Evolutionary conservation across 176 grass and related monocot species (phyloP).

Genomic region (Chloris gayana): DNA sequence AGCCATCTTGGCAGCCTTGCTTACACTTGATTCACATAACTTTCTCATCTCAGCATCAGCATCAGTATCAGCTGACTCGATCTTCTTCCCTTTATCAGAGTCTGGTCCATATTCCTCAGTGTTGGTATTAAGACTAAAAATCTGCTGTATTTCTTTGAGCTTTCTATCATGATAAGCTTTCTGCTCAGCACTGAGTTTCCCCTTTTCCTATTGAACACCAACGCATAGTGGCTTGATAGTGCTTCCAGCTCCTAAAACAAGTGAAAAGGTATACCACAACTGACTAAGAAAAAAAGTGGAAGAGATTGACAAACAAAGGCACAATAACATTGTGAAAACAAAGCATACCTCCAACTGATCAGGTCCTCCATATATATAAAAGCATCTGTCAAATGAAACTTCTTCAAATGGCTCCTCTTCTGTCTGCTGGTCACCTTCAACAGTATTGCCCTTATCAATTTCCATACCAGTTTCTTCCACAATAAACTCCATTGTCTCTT

Average conservation of each 20-base stretch:
- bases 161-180: conserved; percentile 83
- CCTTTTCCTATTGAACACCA: conserved; percentile 90
- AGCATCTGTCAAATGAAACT: conserved; percentile 93
- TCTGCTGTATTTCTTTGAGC: conserved; percentile 76
- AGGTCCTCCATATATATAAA: conserved; percentile 99
- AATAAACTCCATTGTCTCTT: conserved; percentile 94
- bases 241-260: conserved; percentile 84
- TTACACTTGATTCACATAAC: conserved; percentile 82
- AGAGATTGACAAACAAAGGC: conserved; percentile 11
- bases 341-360: conserved; percentile 85
- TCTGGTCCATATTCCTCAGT: conserved; percentile 76
- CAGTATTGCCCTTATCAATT: conserved; percentile 63
- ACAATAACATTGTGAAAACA: conserved; percentile 37
- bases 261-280: background rate
- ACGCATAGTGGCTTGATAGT: conserved; percentile 86
- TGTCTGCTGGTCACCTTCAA: conserved; percentile 53
- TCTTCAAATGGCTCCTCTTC: conserved; percentile 96
- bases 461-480: conserved; percentile 96
- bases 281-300: conserved; percentile 26
- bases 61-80: conserved; percentile 66
- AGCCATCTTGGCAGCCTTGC: conserved; percentile 96
- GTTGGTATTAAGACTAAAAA: conserved; percentile 73
- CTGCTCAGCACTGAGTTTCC: conserved; percentile 77
- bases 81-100: conserved; percentile 80
- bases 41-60: conserved; percentile 87